These are phyloP conservation scores for Esteya vermicola DNA, from an alignment of 2,329 filamentous ascomycete species.

Conservation along the genomic window DNA sequence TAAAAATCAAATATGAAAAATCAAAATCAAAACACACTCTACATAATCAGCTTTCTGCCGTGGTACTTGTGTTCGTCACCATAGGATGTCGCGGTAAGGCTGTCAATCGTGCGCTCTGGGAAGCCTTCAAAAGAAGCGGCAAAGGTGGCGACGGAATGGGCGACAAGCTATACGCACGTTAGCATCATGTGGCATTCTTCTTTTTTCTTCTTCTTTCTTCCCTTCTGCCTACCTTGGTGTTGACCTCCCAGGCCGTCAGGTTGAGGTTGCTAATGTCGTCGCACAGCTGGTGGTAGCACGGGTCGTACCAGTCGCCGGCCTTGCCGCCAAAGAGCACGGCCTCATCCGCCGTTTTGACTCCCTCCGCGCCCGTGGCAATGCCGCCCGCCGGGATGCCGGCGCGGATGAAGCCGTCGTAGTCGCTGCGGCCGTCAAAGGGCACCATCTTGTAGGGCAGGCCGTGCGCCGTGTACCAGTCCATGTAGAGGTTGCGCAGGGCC, in stretches of 20 bases:
- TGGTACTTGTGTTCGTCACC: conserved; percentile 31
- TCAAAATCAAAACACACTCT: conserved; percentile 9
- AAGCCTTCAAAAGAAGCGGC: conserved; percentile 52
- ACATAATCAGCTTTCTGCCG: conserved; percentile 32
- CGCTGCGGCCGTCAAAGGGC: conserved; percentile 64
- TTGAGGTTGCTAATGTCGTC: conserved; percentile 45
- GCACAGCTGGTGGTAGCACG: conserved; percentile 48
- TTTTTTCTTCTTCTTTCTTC: no score
- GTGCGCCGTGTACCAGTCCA: conserved; percentile 48
- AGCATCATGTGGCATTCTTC: neutral
- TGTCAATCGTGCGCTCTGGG: conserved; percentile 32
- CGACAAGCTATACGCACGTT: conserved; percentile 36
- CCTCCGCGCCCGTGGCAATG: conserved; percentile 66
- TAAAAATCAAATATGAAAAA: no score
- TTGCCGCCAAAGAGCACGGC: conserved; percentile 54
- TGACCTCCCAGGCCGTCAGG: conserved; percentile 44
- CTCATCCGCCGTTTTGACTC: conserved; percentile 56
- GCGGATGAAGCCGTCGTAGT: conserved; percentile 66
- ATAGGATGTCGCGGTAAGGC: conserved; percentile 14
- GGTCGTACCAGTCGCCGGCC: conserved; percentile 45
- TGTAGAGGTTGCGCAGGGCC: conserved; percentile 53
- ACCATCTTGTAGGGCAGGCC: conserved; percentile 55
- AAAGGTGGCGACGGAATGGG: conserved; percentile 59
- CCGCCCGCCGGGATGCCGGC: conserved; percentile 61
- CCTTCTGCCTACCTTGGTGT: conserved; percentile 45